These are phyloP conservation scores for Omphalotus olearius DNA, from an alignment of 1,284 basidiomycete species.

Conservation along the genomic window DNA sequence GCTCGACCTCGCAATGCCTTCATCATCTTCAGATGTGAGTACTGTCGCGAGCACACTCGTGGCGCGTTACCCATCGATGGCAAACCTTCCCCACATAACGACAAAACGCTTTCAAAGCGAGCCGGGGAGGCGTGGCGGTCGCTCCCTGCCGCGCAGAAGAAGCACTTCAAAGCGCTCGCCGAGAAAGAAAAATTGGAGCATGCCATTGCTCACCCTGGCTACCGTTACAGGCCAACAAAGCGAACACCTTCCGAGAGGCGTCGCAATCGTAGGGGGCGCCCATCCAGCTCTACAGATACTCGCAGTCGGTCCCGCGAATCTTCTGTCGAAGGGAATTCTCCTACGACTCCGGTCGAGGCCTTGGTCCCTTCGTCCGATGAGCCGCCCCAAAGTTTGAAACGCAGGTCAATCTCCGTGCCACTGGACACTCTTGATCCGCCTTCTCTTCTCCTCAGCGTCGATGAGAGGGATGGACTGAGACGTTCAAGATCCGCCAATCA, in stretches of 20 bases:
- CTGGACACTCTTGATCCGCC: not conserved
- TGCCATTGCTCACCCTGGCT: slow-evolving; percentile 48
- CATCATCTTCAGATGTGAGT: slow-evolving; percentile 84
- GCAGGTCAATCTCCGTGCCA: slow-evolving; percentile 13
- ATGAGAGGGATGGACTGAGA: not conserved
- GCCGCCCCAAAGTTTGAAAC: not conserved
- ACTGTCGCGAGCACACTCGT: slow-evolving; percentile 36
- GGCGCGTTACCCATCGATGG: slow-evolving; percentile 21
- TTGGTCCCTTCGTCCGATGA: not conserved
- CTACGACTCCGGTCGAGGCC: not conserved
- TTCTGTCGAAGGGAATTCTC: too few species aligned
- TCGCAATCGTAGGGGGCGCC: too few species aligned
- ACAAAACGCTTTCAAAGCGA: slow-evolving; percentile 52
- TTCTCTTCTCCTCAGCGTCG: not conserved
- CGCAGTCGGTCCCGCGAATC: too few species aligned
- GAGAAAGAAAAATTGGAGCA: slow-evolving; percentile 52
- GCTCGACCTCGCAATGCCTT: slow-evolving; percentile 86
- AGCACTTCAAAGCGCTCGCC: slow-evolving; percentile 47
- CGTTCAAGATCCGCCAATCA: not conserved
- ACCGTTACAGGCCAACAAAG: slow-evolving; percentile 56
- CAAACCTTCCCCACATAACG: slow-evolving; percentile 24
- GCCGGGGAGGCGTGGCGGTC: slow-evolving; percentile 58
- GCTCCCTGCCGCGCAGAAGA: slow-evolving; percentile 39
- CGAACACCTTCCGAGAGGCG: not conserved
- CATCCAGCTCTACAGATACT: too few species aligned